Conservation (phyloP, 2,329 filamentous ascomycete genomes). For the Grosmannia penicillata region DNA sequence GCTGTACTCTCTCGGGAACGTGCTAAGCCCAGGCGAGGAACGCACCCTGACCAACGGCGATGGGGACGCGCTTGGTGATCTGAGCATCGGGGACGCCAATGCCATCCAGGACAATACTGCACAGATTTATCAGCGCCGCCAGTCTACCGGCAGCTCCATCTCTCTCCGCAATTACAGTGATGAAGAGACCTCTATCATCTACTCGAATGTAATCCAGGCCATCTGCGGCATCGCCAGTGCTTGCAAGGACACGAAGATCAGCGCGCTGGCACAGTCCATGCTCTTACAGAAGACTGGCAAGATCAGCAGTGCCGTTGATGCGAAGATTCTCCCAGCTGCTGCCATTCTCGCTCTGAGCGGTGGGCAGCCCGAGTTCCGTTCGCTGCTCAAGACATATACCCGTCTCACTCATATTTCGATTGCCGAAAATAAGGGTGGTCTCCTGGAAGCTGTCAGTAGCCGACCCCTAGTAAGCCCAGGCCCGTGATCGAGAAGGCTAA, state of each 20-base stretch:
- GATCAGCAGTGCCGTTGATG: constrained; percentile 65
- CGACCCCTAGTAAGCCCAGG: background rate
- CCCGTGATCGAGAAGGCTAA: background rate
- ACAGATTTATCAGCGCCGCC: constrained; percentile 36
- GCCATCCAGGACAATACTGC: constrained; percentile 12
- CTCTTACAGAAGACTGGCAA: constrained; percentile 90
- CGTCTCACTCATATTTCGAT: constrained; percentile 61
- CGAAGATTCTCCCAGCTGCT: constrained; percentile 70
- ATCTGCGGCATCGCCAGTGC: constrained; percentile 79
- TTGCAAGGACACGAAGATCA: constrained; percentile 81
- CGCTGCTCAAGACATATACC: constrained; percentile 71
- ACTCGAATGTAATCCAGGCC: constrained; percentile 83
- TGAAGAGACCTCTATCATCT: constrained; percentile 63
- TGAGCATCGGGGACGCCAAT: constrained; percentile 12
- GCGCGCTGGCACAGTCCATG: constrained; percentile 85
- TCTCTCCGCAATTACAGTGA: constrained; percentile 63
- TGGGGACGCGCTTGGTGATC: constrained; percentile 30
- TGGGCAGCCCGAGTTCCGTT: constrained; percentile 68
- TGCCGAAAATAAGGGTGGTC: constrained; percentile 47
- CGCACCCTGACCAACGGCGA: constrained; percentile 36
- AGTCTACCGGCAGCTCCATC: constrained; percentile 59
- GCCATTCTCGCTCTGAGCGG: constrained; percentile 64
- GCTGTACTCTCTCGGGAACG: constrained; percentile 90
- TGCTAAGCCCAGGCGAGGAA: constrained; percentile 61
- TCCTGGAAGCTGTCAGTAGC: constrained; percentile 61